Evolutionary conservation across 768 basidiomycete species (phyloP).

Genomic region (Termitomyces sp.): DNA sequence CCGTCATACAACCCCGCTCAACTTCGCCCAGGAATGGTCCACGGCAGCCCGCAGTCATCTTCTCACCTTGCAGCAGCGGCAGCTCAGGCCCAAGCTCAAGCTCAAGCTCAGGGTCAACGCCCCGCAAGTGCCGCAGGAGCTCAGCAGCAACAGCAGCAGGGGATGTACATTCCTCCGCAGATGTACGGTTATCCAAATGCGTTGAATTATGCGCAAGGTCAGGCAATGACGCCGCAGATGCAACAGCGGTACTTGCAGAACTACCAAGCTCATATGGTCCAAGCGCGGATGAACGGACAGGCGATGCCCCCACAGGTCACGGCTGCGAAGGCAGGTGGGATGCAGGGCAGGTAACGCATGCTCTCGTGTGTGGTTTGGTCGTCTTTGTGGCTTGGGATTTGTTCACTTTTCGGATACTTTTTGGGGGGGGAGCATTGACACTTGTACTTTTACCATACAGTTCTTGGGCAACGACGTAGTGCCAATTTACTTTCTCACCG

Average conservation of each 20-base stretch:
- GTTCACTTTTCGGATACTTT: neutral
- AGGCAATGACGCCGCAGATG: slow-evolving; percentile 4
- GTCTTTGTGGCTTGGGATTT: neutral
- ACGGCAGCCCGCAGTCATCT: slow-evolving; percentile 19
- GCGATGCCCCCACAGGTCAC: slow-evolving; percentile 7
- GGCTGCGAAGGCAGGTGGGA: slow-evolving; percentile 7
- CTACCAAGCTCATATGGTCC: slow-evolving; percentile 1
- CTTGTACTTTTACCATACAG: slow-evolving; percentile 2
- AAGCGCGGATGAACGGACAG: slow-evolving; percentile 4
- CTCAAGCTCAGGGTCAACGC: slow-evolving; percentile 5
- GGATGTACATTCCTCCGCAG: slow-evolving; percentile 14
- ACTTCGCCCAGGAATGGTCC: slow-evolving; percentile 25
- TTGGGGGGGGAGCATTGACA: neutral
- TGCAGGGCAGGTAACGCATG: slow-evolving; percentile 9
- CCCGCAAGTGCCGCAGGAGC: slow-evolving; percentile 9
- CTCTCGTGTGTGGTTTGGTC: neutral
- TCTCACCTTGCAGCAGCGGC: slow-evolving; percentile 16
- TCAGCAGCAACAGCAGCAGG: slow-evolving; percentile 13
- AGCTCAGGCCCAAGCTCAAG: slow-evolving; percentile 12
- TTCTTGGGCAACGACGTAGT: neutral
- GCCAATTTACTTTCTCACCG: neutral
- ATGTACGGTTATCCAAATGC: slow-evolving; percentile 11
- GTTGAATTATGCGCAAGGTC: slow-evolving; percentile 13
- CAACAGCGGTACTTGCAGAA: slow-evolving; percentile 6
- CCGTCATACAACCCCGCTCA: slow-evolving; percentile 31